Conservation (phyloP, 805 yeast genomes). For the Pichia eremophila region DNA sequence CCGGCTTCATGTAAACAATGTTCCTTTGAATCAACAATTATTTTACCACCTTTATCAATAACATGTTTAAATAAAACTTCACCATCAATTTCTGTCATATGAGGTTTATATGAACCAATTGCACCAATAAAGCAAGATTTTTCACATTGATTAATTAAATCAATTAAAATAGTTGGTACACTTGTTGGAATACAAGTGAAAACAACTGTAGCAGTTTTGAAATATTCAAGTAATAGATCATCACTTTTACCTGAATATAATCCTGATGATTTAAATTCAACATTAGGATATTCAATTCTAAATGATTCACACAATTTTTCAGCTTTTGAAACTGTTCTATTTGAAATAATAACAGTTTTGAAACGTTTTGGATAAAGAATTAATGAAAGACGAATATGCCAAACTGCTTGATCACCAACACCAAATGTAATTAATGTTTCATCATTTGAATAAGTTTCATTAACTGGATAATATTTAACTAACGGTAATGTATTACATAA, state of each 20-base stretch:
- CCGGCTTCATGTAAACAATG: slow-evolving; percentile 57
- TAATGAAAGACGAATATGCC: slow-evolving; percentile 47
- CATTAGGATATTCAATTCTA: slow-evolving; percentile 19
- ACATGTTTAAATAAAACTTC: slow-evolving; percentile 28
- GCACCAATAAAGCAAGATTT: slow-evolving; percentile 38
- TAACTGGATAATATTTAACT: slow-evolving; percentile 25
- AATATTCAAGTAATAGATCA: slow-evolving; percentile 16
- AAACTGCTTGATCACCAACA: slow-evolving; percentile 53
- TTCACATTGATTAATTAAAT: slow-evolving; percentile 20
- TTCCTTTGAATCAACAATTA: slow-evolving; percentile 51
- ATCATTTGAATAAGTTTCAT: slow-evolving; percentile 11
- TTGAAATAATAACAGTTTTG: slow-evolving; percentile 34
- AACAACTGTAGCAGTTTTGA: slow-evolving; percentile 36
- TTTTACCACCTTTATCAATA: slow-evolving; percentile 28
- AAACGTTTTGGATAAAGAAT: slow-evolving; percentile 30
- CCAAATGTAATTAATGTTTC: slow-evolving; percentile 39
- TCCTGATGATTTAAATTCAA: slow-evolving; percentile 17
- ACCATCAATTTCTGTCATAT: slow-evolving; percentile 53
- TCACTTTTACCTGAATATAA: slow-evolving; percentile 8
- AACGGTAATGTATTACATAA: slow-evolving; percentile 43
- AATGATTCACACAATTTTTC: slow-evolving; percentile 23
- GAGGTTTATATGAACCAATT: slow-evolving; percentile 61
- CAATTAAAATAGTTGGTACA: slow-evolving; percentile 32
- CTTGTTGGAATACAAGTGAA: slow-evolving; percentile 57
- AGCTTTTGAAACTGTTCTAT: slow-evolving; percentile 36